Percentiles rank a stretch among this genome's conserved stretches.
Conservation (phyloP, 805 yeast genomes). For the Metschnikowia corniflorae region DNA sequence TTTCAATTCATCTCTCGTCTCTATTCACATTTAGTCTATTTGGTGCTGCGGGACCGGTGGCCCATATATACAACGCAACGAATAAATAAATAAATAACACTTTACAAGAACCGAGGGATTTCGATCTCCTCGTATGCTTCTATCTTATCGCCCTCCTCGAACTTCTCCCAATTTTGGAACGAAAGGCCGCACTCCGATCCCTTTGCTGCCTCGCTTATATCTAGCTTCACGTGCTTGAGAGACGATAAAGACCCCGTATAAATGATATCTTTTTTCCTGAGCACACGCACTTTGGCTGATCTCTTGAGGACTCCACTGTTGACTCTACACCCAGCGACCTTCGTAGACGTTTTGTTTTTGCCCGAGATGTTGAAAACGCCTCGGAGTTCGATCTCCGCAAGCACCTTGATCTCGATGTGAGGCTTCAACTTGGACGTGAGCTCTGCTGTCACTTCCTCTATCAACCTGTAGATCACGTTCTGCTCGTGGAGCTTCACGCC, state of each 20-base stretch:
- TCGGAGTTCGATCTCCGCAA: constrained; percentile 66
- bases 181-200: constrained; percentile 90
- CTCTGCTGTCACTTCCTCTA: constrained; percentile 74
- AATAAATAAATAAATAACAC: no score
- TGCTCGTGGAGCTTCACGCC: constrained; percentile 60
- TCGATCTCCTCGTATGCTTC: constrained; percentile 66
- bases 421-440: constrained; percentile 63
- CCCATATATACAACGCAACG: no score
- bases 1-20: no score
- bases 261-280: constrained; percentile 47
- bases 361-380: constrained; percentile 68
- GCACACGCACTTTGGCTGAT: constrained; percentile 53
- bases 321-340: constrained; percentile 88
- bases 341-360: constrained; percentile 48
- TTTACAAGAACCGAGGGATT: constrained; percentile 35
- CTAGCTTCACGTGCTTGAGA: constrained; percentile 79
- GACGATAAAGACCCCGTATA: constrained; percentile 63
- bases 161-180: constrained; percentile 62
- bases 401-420: constrained; percentile 57
- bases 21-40: no score
- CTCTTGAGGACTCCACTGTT: constrained; percentile 62
- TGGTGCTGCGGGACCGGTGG: no score
- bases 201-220: constrained; percentile 69
- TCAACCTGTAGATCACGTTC: constrained; percentile 81
- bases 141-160: constrained; percentile 71